A percentile compares a stretch with the other conserved stretches of the same genome.
These are phyloP conservation scores for Phytophthora fragariae DNA, from an alignment of 352 stramenopile genomes.

Conservation along the genomic window DNA sequence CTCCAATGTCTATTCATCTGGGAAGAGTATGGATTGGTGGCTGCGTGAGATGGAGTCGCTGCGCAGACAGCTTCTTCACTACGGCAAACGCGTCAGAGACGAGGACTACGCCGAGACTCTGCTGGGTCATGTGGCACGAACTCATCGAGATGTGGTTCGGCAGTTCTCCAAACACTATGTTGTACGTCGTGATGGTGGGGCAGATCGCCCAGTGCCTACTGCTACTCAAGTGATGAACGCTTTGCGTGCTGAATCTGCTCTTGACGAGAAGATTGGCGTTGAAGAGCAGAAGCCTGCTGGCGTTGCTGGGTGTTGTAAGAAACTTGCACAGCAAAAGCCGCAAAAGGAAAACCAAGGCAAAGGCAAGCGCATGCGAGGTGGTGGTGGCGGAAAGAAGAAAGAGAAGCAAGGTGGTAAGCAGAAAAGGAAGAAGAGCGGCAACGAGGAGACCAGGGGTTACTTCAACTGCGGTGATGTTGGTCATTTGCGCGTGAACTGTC, in stretches of 20 bases:
- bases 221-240: neutral
- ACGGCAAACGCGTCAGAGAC: slow-evolving; percentile 8
- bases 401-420: neutral
- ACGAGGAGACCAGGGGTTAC: neutral
- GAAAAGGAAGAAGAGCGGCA: slow-evolving; percentile 2
- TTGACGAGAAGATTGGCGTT: slow-evolving; percentile 12
- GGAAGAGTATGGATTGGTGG: slow-evolving; percentile 17
- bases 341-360: slow-evolving; percentile 3
- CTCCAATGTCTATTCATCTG: slow-evolving; percentile 5
- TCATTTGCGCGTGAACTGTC: slow-evolving; percentile 10
- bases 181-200: slow-evolving; percentile 7
- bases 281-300: slow-evolving; percentile 7
- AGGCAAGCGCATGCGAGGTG: slow-evolving; percentile 9
- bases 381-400: neutral
- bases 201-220: slow-evolving; percentile 2
- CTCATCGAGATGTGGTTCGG: slow-evolving; percentile 15
- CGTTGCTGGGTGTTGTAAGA: slow-evolving; percentile 22
- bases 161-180: slow-evolving; percentile 23
- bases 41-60: slow-evolving; percentile 16
- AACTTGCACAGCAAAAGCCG: neutral
- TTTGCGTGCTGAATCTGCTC: neutral
- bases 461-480: slow-evolving; percentile 19
- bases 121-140: slow-evolving; percentile 5
- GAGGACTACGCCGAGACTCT: slow-evolving; percentile 18
- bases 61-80: slow-evolving; percentile 13